Conservation (phyloP, 2,329 filamentous ascomycete genomes). For the Fusarium protoensiforme region DNA sequence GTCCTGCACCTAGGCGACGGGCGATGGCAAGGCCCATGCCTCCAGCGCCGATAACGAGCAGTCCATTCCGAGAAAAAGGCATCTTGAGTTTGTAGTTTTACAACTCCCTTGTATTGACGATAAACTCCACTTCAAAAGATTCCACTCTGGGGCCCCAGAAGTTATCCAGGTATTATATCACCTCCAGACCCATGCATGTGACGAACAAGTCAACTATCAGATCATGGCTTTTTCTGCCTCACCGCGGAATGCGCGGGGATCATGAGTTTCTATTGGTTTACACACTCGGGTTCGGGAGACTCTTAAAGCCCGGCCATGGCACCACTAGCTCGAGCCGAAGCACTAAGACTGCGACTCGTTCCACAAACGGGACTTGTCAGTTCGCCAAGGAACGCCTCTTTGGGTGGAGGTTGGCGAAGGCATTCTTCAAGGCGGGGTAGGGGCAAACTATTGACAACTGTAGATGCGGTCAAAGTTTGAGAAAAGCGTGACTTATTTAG, state of each 20-base stretch:
- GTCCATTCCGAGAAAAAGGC: background rate
- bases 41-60: background rate
- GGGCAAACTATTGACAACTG: background rate
- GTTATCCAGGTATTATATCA: background rate
- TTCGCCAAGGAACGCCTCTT: background rate
- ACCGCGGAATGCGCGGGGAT: background rate
- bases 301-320: background rate
- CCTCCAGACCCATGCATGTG: background rate
- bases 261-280: background rate
- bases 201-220: background rate
- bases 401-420: background rate
- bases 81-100: background rate
- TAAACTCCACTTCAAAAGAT: background rate
- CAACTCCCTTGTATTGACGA: background rate
- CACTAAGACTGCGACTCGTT: background rate
- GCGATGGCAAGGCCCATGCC: slow-evolving; percentile 6
- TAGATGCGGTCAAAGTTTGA: background rate
- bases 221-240: background rate
- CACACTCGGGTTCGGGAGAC: background rate
- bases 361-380: background rate
- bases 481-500: background rate
- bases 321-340: background rate
- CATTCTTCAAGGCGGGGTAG: background rate
- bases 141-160: background rate
- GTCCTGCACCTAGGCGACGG: slow-evolving; percentile 1